phyloP scores from a whole-genome alignment of 1,284 basidiomycete genomes.

The Cystobasidiaceae sp. region DNA sequence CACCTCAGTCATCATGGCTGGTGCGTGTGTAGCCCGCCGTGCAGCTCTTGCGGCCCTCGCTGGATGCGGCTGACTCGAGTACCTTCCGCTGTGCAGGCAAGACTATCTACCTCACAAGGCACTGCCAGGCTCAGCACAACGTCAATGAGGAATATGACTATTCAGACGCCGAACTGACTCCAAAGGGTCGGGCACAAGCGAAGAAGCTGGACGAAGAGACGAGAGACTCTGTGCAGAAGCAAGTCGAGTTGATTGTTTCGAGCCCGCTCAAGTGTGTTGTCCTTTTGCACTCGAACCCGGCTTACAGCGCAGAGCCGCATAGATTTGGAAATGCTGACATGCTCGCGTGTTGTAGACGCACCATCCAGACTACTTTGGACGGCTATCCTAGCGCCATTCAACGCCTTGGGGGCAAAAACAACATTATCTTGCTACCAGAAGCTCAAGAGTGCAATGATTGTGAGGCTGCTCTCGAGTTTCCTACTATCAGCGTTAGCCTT shows the following conservation, averaged over 20 bases:
- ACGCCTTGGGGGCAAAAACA: slow-evolving; percentile 39
- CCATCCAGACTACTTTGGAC: slow-evolving; percentile 47
- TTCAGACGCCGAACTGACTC: slow-evolving; percentile 46
- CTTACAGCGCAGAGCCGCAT: not conserved
- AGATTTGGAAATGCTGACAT: not conserved
- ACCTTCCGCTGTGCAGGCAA: too few species aligned
- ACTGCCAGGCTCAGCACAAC: not conserved
- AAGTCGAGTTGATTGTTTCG: slow-evolving; percentile 45
- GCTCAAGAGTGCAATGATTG: slow-evolving; percentile 45
- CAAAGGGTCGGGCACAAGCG: slow-evolving; percentile 44
- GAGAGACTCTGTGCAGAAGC: slow-evolving; percentile 42
- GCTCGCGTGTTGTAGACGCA: slow-evolving; percentile 43
- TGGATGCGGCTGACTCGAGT: too few species aligned
- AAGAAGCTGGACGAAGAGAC: slow-evolving; percentile 42
- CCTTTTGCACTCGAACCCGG: not conserved
- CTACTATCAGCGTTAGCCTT: too few species aligned
- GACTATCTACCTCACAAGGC: not conserved
- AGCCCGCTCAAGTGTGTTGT: slow-evolving; percentile 41
- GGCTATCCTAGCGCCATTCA: slow-evolving; percentile 45
- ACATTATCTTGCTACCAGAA: slow-evolving; percentile 45
- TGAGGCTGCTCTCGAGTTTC: not conserved
- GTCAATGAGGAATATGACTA: slow-evolving; percentile 27
- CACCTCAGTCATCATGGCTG: too few species aligned
- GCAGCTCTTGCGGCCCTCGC: too few species aligned
- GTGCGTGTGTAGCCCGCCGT: too few species aligned